Evolutionary conservation across 306 rosid genomes (phyloP).

Genomic region (Citrullus colocynthis): DNA sequence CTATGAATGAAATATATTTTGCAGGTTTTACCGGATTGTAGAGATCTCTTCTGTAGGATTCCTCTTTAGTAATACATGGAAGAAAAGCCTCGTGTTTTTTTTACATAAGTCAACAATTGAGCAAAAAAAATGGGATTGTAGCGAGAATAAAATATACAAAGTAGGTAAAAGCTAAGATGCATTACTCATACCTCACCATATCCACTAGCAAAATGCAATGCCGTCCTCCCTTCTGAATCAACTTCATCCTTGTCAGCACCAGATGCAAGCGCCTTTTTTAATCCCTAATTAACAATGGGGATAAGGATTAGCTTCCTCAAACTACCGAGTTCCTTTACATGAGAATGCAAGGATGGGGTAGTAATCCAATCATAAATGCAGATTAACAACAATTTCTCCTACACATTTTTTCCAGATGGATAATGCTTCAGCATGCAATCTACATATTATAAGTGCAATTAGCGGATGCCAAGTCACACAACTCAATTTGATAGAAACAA

Average conservation of each 20-base stretch:
- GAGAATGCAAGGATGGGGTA: not conserved
- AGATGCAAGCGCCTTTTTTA: conserved; percentile 69
- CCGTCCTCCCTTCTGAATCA: conserved; percentile 96
- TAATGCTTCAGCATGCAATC: not conserved
- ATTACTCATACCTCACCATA: conserved; percentile 80
- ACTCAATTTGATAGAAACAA: not conserved
- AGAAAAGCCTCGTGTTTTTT: not conserved
- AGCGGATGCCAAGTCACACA: not conserved
- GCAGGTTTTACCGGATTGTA: not conserved
- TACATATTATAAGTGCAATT: not conserved
- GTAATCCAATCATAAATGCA: not conserved
- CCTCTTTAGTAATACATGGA: not conserved
- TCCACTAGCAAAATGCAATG: conserved; percentile 96
- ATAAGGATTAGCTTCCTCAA: not conserved
- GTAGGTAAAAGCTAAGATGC: not conserved
- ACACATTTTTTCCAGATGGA: not conserved
- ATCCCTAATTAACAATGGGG: conserved; percentile 40
- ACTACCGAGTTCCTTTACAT: not conserved
- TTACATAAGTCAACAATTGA: not conserved
- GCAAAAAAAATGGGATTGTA: not conserved
- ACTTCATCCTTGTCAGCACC: conserved; percentile 94
- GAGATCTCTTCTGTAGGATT: not conserved
- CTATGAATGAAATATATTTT: not conserved
- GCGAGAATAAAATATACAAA: not conserved
- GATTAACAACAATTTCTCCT: not conserved